Base-by-base conservation (phyloP, 176 grass and related monocot species). In the Themeda triandra region DNA sequence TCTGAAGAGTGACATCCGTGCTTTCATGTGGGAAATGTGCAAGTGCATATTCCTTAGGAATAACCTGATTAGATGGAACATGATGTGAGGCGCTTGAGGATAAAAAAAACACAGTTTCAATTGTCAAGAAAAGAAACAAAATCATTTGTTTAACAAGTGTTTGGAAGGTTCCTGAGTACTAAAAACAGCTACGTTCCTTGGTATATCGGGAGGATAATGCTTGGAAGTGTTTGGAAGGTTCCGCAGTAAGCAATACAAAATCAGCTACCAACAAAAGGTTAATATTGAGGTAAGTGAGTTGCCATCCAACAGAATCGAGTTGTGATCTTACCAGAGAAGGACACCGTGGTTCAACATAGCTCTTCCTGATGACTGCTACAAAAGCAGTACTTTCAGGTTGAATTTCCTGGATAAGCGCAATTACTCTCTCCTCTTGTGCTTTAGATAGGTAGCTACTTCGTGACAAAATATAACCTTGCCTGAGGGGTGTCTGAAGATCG, bases 341-440 rank as follows among this genome's bases (percentile, higher is more conserved):
- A 84, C 10, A 9, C 5, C 8, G 44, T 45, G 44, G 36, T 24
- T 60, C 15, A 35, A 84, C 13, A 80, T 58, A 24, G 35, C 6
- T 17, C 60, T 83, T 84, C 51, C 25, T 79, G 40, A 91, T 87
- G 63, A 80, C 24, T 75, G 82, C 69, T 40, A 80, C 82, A 65
- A 69, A 89, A 15, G 66, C 81, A 12, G 19, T 42, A 60, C 24
- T 0, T 73, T 63, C 54, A 17, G 69, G 81, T 62, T 71, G 15
- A 82, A 72, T 82, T 58, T 53, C 37, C 18, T 73, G 80, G 54
- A 60, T 59, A 62, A 72, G 36, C 4, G 24, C 24, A 72, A 31
- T 13, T 41, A 72, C 69, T 82, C 17, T 82, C 48, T 72, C 6
- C 36, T 44, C 14, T 13, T 71, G 25, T 45, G 35, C 35, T 73